Base-by-base conservation (phyloP, 805 yeast genomes). In the Sugiyamaella lignohabitans region DNA sequence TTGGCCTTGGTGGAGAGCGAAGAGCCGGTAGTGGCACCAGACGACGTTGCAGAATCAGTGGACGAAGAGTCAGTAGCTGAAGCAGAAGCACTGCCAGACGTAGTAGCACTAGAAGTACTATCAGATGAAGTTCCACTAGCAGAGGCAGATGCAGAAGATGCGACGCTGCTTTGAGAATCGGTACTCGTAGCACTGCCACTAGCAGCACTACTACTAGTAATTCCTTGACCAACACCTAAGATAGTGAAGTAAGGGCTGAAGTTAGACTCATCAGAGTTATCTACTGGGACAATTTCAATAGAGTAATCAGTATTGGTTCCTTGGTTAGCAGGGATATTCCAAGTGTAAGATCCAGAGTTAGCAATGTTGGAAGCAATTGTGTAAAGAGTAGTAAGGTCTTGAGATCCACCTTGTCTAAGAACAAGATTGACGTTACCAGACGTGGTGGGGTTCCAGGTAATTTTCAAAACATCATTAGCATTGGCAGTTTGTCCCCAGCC, bases 401-500 rank as follows among this genome's bases (percentile, higher is more conserved):
- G n/a, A 23, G 61, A 50, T 22, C 49, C 58, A 24, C 67, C 67
- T 2, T 42, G 40, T 43, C 59, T 50, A 20, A 63, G 51, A 38
- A 62, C 40, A 35, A 64, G 51, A 45, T 51, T 50, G 45, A 64
- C 59, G 27, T 49, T 53, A 10, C 50, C 53, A 5, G 37, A 27
- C 34, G 61, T 51, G n/a, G 56, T 43, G 6, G 61, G 58, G 11
- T 34, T 45, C 68, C 68, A 64, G 36, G 56, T 60, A 37, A 64
- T 49, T 45, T 50, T 48, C 49, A 54, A 46, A 16, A 47, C 43
- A 29, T 47, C 49, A 38, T 59, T 59, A 18, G 65, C 67, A 38
- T 59, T 59, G 41, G 59, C 50, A 8, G 45, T 53, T 22, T 58
- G 51, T 8, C 64, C 64, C 37, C 40, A 48, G 27, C 49, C 52